phyloP scores from a whole-genome alignment of 2,329 filamentous ascomycete genomes.

The Ophidiomyces ophidiicola region DNA sequence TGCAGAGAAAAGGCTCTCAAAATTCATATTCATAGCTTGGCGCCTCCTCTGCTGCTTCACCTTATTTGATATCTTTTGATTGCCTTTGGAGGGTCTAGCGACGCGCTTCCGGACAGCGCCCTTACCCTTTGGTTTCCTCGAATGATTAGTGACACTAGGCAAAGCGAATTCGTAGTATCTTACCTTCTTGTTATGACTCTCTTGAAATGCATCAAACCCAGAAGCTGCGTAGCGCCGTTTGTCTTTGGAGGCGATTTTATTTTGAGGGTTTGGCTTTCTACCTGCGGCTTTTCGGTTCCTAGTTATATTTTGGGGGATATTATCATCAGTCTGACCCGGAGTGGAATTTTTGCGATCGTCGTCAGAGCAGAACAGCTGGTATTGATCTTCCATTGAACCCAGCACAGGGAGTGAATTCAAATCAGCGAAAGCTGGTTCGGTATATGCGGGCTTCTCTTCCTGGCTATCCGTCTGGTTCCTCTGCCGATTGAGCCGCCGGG shows the following conservation, averaged over 20 bases:
- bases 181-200: conserved; percentile 2
- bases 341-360: conserved; percentile 1
- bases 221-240: conserved; percentile 2
- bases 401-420: background rate
- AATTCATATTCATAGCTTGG: conserved; percentile 7
- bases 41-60: background rate
- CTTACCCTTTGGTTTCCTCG: background rate
- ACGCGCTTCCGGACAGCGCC: conserved; percentile 2
- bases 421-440: background rate
- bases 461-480: background rate
- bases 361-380: conserved; percentile 8
- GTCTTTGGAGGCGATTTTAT: background rate
- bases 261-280: background rate
- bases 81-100: background rate
- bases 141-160: background rate
- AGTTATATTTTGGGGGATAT: too few species aligned
- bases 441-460: background rate
- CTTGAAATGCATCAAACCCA: conserved; percentile 5
- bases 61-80: background rate
- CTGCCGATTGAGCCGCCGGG: conserved; percentile 1
- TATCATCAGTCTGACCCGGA: too few species aligned
- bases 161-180: background rate
- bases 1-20: conserved; percentile 11
- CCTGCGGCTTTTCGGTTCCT: background rate
- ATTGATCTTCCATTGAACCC: background rate